Conservation (phyloP, 1,139 yeast species). For the Saccharomyces hybrid region DNA sequence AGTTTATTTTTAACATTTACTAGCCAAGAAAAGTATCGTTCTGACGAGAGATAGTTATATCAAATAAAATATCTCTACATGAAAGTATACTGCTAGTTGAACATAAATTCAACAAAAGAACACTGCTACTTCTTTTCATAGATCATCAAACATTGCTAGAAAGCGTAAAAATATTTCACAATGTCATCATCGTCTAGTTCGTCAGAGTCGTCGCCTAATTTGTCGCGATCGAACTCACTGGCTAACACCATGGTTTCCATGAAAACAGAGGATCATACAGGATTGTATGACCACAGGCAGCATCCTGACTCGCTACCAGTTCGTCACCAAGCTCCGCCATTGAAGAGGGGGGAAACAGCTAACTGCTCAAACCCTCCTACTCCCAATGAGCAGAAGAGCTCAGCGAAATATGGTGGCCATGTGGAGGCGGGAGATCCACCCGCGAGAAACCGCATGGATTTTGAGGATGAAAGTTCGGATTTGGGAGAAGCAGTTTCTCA, state of each 20-base stretch:
- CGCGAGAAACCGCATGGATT: background rate
- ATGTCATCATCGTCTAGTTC: conserved; percentile 2
- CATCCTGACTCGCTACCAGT: conserved; percentile 36
- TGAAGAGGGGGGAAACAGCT: conserved; percentile 8
- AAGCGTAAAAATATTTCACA: background rate
- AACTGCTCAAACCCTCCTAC: conserved; percentile 12
- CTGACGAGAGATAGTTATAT: background rate
- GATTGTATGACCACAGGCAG: conserved; percentile 50
- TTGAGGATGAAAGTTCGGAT: conserved; percentile 13
- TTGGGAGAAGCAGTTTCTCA: conserved; percentile 9
- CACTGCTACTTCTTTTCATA: background rate
- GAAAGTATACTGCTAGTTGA: background rate
- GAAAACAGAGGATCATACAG: conserved; percentile 38
- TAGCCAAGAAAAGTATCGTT: background rate
- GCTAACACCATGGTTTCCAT: conserved; percentile 30
- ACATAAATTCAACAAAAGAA: background rate
- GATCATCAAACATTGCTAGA: background rate
- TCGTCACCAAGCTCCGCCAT: background rate
- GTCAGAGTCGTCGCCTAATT: conserved; percentile 7
- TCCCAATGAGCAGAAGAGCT: background rate
- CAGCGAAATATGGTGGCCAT: background rate
- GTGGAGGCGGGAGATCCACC: background rate
- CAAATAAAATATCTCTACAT: background rate
- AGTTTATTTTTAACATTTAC: background rate
- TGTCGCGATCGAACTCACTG: conserved; percentile 22